Base-by-base conservation (phyloP, 2,329 filamentous ascomycete genomes). In the Xylaria hypoxylon region DNA sequence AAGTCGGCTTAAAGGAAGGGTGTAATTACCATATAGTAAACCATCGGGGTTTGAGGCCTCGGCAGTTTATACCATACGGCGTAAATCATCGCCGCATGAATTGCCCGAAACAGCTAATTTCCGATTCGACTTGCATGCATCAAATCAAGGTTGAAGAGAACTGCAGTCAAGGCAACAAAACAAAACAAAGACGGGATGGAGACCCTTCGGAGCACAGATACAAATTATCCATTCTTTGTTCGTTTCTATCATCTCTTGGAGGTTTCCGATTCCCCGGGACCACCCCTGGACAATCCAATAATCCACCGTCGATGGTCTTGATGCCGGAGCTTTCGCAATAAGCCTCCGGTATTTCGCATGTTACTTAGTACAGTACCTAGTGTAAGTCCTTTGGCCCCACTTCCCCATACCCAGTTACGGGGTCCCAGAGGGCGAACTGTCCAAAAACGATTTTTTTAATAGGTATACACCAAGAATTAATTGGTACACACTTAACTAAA, bases 31-130 rank as follows among this genome's bases (percentile, higher is more conserved):
- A 7, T 33, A 33, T 10, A 33, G 31, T 17, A n/a, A 35, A 35
- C 55, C 15, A 15, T 17, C 22, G 15, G 38, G 42, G 64, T 59
- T 45, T 45, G 53, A 52, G 55, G 28, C 44, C 22, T 59, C 55
- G 60, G 31, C 24, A n/a, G 31, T n/a, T 19, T 15, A 47, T 35
- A 11, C 52, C 53, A 19, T 22, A n/a, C 33, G n/a, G n/a, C n/a
- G n/a, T n/a, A n/a, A 59, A 33, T 17, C 53, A 57, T 40, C 24
- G 24, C 17, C 51, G 57, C 62, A 61, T 61, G 57, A 62, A 60
- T 35, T 33, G 24, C 33, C 57, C 44, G 50, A 65, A 65, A 65
- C 35, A 62, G 50, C 19, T 40, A 45, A 51, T 57, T 65, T 65
- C 50, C 50, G 31, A n/a, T 52, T 33, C 17, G 42, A 7, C 45